Evolutionary conservation across 2,329 filamentous ascomycete genomes (phyloP), one percentile per base, ranked within the genome.

Genomic region (Podosphaera fusca): DNA sequence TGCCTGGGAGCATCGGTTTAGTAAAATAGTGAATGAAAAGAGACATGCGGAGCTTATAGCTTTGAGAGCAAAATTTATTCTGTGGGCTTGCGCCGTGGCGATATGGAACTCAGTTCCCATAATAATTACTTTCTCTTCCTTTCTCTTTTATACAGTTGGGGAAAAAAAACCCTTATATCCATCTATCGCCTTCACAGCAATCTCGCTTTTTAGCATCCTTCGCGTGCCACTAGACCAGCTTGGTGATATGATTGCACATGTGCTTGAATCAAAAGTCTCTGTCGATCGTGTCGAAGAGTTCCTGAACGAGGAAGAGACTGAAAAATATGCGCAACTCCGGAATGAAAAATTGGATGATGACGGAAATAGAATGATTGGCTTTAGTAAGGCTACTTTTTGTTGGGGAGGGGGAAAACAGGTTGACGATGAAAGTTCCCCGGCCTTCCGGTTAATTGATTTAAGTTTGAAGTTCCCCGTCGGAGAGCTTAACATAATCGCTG

Each of bases 161-260:
- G 90, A 98, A 71, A 78, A 84, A 68, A 95, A 94, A 72, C 84
- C 84, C 29, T 73, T 98, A 57, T 84, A 92, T 56, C 90, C 92
- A 0, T 96, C 92, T 0, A 77, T 96, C 60, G 92, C 92, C 2
- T 98, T 98, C 70, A 95, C 92, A 1, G 88, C 92, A 42, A 82
- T 98, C 56, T 96, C 92, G 0, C 81, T 98, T 61, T 98, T 98
- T 69, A 89, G 89, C 67, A 80, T 98, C 46, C 80, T 98, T 12
- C 83, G 92, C 53, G 86, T 95, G 56, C 92, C 92, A 3, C 74
- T 98, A 51, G 92, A 98, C 68, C 90, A 96, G 70, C 77, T 98
- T 56, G 92, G 92, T 55, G 92, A 98, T 69, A 98, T 98, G 92
- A 84, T 96, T 66, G 92, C 92, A 9, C 92, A 96, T 70, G 89